Evolutionary conservation across 331 rosid species (phyloP).

Genomic region (Cucumis variabilis): DNA sequence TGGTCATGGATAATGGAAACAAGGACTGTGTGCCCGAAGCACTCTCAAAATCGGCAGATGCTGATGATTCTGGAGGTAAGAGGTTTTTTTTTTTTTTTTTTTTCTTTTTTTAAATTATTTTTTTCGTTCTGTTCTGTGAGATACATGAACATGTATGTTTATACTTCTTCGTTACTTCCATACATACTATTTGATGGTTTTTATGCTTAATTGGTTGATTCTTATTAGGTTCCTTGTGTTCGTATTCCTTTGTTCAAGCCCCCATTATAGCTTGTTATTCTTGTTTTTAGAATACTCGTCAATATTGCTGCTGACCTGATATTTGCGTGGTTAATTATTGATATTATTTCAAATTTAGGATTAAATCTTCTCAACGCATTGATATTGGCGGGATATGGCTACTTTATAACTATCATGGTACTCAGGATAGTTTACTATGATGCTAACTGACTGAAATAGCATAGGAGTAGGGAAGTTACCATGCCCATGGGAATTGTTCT

Average conservation of each 20-base stretch:
- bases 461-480: not conserved
- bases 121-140: too few species aligned
- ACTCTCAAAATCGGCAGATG: not conserved
- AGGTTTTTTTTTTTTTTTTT: not conserved
- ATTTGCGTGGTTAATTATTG: not conserved
- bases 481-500: not conserved
- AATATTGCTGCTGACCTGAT: not conserved
- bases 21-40: not conserved
- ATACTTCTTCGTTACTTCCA: not conserved
- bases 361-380: not conserved
- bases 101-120: too few species aligned
- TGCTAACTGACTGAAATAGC: conserved; percentile 10
- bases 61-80: conserved; percentile 26
- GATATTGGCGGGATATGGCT: not conserved
- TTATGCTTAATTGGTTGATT: not conserved
- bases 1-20: conserved; percentile 15
- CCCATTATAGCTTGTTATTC: not conserved
- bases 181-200: not conserved
- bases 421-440: not conserved
- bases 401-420: not conserved
- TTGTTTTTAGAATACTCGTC: not conserved
- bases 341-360: not conserved
- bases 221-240: not conserved
- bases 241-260: not conserved
- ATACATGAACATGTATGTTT: not conserved